Conservation (phyloP, 2,329 filamentous ascomycete genomes). For the Neonectria neomacrospora region DNA sequence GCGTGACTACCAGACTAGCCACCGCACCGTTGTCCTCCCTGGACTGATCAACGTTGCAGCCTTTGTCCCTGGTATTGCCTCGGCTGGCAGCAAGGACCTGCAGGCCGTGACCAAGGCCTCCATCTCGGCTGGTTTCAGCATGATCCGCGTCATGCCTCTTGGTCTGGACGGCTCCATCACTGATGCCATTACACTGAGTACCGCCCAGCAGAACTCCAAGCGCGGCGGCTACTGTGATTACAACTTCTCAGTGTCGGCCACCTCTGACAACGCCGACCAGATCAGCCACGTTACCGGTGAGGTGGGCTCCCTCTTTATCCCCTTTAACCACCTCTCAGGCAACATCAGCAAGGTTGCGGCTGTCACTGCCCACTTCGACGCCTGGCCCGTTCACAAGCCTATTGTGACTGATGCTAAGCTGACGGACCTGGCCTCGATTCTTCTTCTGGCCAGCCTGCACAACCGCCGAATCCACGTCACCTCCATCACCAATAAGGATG, state of each 20-base stretch:
- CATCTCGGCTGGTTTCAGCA: constrained; percentile 79
- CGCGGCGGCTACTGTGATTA: constrained; percentile 78
- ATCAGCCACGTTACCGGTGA: constrained; percentile 78
- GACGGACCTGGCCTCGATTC: constrained; percentile 82
- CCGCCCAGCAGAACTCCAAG: constrained; percentile 77
- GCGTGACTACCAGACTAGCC: constrained; percentile 92
- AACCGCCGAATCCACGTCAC: constrained; percentile 83
- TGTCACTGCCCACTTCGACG: constrained; percentile 81
- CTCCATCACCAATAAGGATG: constrained; percentile 81
- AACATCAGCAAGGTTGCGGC: constrained; percentile 87
- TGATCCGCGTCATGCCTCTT: constrained; percentile 83
- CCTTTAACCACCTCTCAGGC: constrained; percentile 82
- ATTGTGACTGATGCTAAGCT: constrained; percentile 85
- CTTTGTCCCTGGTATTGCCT: constrained; percentile 79
- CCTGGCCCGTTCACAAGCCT: constrained; percentile 81
- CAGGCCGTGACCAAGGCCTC: constrained; percentile 78
- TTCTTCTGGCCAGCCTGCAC: constrained; percentile 81
- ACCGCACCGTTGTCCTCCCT: constrained; percentile 77
- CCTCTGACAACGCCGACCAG: constrained; percentile 77
- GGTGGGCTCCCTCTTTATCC: constrained; percentile 83
- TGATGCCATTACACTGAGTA: constrained; percentile 75
- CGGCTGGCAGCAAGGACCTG: constrained; percentile 73
- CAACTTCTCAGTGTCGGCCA: constrained; percentile 82
- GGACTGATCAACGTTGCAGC: constrained; percentile 83
- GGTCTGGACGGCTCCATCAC: constrained; percentile 79